phyloP scores from a whole-genome alignment of 2,329 filamentous ascomycete genomes.

The Lecanosticta acicola region DNA sequence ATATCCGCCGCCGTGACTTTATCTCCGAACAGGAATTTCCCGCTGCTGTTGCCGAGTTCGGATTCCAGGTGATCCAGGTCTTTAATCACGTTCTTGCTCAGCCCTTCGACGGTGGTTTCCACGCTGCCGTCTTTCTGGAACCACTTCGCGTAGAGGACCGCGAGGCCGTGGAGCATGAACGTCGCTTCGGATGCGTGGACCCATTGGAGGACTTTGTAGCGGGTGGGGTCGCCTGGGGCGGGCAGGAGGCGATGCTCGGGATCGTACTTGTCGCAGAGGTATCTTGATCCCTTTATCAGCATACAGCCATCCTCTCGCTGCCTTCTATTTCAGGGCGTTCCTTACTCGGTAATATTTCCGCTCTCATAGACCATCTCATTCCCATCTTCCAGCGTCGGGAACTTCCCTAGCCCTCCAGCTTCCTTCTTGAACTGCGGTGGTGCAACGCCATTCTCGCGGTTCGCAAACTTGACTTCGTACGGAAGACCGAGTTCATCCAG shows the following conservation, averaged over 20 bases:
- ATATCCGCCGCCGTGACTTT: conserved; percentile 41
- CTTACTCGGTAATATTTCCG: conserved; percentile 45
- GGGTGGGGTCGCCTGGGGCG: conserved; percentile 28
- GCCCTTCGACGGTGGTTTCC: conserved; percentile 34
- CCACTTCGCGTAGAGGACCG: conserved; percentile 43
- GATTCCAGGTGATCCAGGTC: conserved; percentile 43
- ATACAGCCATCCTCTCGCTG: no score
- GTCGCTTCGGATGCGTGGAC: conserved; percentile 46
- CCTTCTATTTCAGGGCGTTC: background rate
- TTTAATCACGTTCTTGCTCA: conserved; percentile 41
- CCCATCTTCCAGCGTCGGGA: conserved; percentile 42
- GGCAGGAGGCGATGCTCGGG: conserved; percentile 35
- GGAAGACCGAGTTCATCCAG: conserved; percentile 41
- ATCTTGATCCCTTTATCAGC: conserved; percentile 28
- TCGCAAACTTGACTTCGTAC: conserved; percentile 39
- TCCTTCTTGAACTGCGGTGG: conserved; percentile 40
- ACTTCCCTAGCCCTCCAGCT: conserved; percentile 43
- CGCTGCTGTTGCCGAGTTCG: conserved; percentile 36
- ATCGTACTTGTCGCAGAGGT: conserved; percentile 45
- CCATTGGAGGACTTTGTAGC: conserved; percentile 40
- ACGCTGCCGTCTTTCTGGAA: conserved; percentile 35
- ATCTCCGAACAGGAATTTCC: conserved; percentile 40
- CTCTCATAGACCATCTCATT: conserved; percentile 40
- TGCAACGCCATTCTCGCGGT: conserved; percentile 37
- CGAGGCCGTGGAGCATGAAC: conserved; percentile 42